Evolutionary conservation across 2,329 filamentous ascomycete species (phyloP).

Genomic region (Stagonosporopsis cucurbitacearum): DNA sequence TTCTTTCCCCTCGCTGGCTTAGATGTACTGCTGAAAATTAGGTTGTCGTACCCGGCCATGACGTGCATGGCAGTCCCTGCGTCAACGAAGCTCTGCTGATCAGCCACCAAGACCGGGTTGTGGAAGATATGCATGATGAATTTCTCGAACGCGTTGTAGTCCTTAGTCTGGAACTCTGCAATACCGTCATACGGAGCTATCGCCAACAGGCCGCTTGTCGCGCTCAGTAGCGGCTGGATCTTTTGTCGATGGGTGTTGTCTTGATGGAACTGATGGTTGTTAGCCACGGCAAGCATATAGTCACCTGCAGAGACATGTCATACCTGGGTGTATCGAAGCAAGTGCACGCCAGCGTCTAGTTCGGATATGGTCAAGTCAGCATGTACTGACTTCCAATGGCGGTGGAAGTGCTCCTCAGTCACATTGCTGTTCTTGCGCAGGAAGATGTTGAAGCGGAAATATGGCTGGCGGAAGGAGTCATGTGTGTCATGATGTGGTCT

Average conservation of each 20-base stretch:
- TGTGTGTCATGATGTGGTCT: not conserved
- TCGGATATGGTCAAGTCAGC: slow-evolving; percentile 18
- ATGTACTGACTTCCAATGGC: slow-evolving; percentile 24
- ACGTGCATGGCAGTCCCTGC: slow-evolving; percentile 4
- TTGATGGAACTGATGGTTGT: slow-evolving; percentile 16
- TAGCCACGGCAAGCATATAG: not conserved
- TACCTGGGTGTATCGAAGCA: slow-evolving; percentile 22
- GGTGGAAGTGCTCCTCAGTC: slow-evolving; percentile 17
- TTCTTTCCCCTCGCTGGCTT: slow-evolving; percentile 9
- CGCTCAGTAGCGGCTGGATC: slow-evolving; percentile 6
- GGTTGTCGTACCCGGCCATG: slow-evolving; percentile 26
- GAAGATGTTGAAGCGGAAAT: slow-evolving; percentile 14
- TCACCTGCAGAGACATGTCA: not conserved
- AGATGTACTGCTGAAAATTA: slow-evolving; percentile 17
- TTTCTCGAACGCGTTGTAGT: slow-evolving; percentile 6
- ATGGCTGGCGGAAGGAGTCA: slow-evolving; percentile 2
- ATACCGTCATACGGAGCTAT: slow-evolving; percentile 20
- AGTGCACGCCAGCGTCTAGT: slow-evolving; percentile 2
- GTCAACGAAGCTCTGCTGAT: slow-evolving; percentile 18
- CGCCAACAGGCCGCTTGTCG: not conserved
- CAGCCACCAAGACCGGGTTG: slow-evolving; percentile 3
- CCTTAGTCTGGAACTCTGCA: slow-evolving; percentile 22
- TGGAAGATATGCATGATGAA: slow-evolving; percentile 12
- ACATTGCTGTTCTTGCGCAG: slow-evolving; percentile 12
- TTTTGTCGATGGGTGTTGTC: slow-evolving; percentile 1